Evolutionary conservation across 805 yeast genomes (phyloP), one percentile per base, ranked within the genome.

Genomic region (Nakazawaea molendinolei): DNA sequence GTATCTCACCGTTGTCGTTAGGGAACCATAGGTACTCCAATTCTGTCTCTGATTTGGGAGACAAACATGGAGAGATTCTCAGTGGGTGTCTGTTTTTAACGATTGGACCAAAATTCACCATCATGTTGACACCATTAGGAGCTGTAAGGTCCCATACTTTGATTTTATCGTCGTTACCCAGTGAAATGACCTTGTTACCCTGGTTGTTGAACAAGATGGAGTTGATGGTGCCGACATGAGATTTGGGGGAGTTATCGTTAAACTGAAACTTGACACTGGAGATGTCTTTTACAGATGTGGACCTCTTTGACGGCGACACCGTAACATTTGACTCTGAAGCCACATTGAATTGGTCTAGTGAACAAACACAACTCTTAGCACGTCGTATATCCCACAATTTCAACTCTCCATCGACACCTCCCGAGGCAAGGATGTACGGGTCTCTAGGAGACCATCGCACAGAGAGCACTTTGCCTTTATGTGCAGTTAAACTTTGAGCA

Each of bases 311-410:
- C 37, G 42, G 43, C 49, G 38, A 23, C 45, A 44, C 30, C 51
- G 40, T 16, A 60, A 58, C 10, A 52, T 45, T 10, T 48, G 46
- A 15, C 21, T 43, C 50, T 19, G 17, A 15, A 17, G 8, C 28
- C 4, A 44, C 48, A 31, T 43, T 33, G 31, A 50, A 51, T 32
- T 75, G 62, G 50, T 86, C 89, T 40, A 86, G 56, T 12, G 76
- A 66, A 29, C 77, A 67, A 17, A 85, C 55, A 48, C 86, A 79
- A 23, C 81, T 70, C 13, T 67, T 64, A 17, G 85, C 73, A 32
- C 82, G 60, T 31, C 97, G 60, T 8, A 86, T 70, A 52, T 89
- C 97, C 97, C 97, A 89, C 0, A 89, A 52, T 35, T 83, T 69
- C 7, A 83, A 78, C 31, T 79, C 79, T 0, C 97, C 96, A 46